A percentile compares a stretch with the other conserved stretches of the same genome.
Conservation (phyloP, 345 rosid genomes). For the Sapria himalayana region DNA sequence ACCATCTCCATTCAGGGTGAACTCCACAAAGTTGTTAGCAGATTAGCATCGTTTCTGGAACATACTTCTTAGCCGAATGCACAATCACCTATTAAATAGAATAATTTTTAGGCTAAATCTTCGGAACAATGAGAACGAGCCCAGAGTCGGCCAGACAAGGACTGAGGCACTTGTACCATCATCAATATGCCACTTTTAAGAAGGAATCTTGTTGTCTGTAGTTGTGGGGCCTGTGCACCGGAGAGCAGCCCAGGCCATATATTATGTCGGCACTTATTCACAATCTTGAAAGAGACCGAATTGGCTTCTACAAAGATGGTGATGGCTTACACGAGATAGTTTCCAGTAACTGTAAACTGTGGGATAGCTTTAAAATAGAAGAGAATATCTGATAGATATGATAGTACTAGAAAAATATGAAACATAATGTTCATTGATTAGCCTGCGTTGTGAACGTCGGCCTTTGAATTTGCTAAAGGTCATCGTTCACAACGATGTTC, state of each 20-base stretch:
- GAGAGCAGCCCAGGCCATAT: conserved; percentile 84
- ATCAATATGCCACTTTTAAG: conserved; percentile 38
- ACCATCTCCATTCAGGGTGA: conserved; percentile 51
- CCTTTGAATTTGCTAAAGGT: no score
- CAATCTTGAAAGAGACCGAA: conserved; percentile 41
- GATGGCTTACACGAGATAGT: no score
- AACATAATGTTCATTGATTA: no score
- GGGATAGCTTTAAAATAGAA: no score
- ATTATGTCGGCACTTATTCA: conserved; percentile 50
- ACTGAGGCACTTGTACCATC: conserved; percentile 26
- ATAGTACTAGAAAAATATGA: no score
- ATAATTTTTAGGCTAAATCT: conserved; percentile 35
- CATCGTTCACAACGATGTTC: no score
- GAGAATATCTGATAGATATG: no score
- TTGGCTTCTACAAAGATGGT: conserved; percentile 14
- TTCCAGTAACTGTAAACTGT: no score
- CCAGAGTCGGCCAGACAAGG: conserved; percentile 92
- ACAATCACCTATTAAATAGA: conserved; percentile 59
- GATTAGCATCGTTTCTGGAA: conserved; percentile 47
- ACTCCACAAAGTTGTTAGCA: conserved; percentile 87
- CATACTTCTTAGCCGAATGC: conserved; percentile 54
- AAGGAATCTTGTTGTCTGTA: conserved; percentile 56
- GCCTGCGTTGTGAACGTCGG: no score
- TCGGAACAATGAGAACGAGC: conserved; percentile 39
- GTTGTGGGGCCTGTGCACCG: conserved; percentile 47